Percentiles rank a stretch among this genome's conserved stretches.
These are phyloP conservation scores for Gastrodia elata DNA, from an alignment of 106 monocot species.

Conservation along the genomic window DNA sequence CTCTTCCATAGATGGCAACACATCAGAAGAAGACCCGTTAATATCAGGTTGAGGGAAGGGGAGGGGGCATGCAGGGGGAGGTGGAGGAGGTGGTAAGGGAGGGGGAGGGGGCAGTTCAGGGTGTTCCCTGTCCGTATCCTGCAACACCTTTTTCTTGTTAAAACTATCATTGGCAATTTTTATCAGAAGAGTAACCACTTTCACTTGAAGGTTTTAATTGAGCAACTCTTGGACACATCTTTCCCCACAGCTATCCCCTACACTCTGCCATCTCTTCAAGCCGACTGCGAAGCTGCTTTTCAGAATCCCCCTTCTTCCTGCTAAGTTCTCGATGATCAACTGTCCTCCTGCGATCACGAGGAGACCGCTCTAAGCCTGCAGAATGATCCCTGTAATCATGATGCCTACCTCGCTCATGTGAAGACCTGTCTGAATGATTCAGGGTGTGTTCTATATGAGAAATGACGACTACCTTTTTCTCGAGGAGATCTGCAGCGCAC, in stretches of 20 bases:
- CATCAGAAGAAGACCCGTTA: constrained; percentile 40
- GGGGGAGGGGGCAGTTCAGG: constrained; percentile 44
- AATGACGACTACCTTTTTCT: constrained; percentile 18
- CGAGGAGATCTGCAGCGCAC: constrained; percentile 26
- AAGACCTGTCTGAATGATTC: constrained; percentile 22
- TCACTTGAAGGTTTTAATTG: constrained; percentile 23
- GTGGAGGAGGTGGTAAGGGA: constrained; percentile 42
- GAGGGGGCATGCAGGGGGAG: constrained; percentile 24
- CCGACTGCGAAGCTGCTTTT: constrained; percentile 34
- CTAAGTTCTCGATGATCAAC: constrained; percentile 24
- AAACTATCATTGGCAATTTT: constrained; percentile 27
- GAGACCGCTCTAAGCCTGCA: constrained; percentile 31
- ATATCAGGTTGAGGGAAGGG: constrained; percentile 26
- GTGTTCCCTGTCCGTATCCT: constrained; percentile 20
- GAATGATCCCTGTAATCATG: constrained; percentile 27
- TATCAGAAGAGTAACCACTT: constrained; percentile 29
- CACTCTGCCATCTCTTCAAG: constrained; percentile 24
- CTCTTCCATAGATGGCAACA: constrained; percentile 77
- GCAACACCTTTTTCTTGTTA: constrained; percentile 27
- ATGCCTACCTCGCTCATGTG: constrained; percentile 28
- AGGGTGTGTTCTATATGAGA: constrained; percentile 30
- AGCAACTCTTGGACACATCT: constrained; percentile 24
- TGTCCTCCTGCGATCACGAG: constrained; percentile 17
- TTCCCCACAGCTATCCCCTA: constrained; percentile 30
- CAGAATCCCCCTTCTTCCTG: constrained; percentile 24